Evolutionary conservation across 129 eudicot species (phyloP).

Genomic region (Flaveria robusta): DNA sequence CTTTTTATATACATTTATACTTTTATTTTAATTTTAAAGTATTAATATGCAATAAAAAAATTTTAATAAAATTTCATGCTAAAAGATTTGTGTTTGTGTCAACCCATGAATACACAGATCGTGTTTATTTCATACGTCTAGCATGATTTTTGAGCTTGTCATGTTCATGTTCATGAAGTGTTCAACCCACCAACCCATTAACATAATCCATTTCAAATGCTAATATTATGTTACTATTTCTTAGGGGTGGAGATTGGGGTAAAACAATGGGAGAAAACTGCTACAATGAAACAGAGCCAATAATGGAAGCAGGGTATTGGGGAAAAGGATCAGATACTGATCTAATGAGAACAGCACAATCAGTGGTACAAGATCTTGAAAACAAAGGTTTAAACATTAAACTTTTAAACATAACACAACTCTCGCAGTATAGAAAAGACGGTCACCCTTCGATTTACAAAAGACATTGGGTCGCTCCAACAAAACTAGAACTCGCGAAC

Average conservation of each 20-base stretch:
- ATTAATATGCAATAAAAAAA: neutral
- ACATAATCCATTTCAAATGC: neutral
- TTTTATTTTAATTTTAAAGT: neutral
- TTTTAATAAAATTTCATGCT: neutral
- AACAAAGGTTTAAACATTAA: constrained; percentile 49
- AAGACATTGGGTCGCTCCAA: constrained; percentile 54
- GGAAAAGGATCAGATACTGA: constrained; percentile 50
- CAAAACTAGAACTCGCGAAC: constrained; percentile 37
- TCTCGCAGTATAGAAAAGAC: constrained; percentile 76
- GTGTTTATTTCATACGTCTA: neutral
- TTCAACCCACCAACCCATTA: neutral
- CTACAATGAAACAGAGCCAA: constrained; percentile 57
- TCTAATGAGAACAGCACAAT: constrained; percentile 53
- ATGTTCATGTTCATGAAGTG: neutral
- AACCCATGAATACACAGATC: neutral
- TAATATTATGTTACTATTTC: constrained; percentile 13
- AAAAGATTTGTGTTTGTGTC: neutral
- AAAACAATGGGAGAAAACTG: constrained; percentile 45
- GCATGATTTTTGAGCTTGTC: neutral
- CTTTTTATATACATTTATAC: too few species aligned
- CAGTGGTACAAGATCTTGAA: constrained; percentile 43
- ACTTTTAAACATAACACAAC: constrained; percentile 63
- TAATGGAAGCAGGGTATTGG: constrained; percentile 47
- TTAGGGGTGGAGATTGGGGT: constrained; percentile 74
- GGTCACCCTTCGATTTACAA: constrained; percentile 64